Evolutionary conservation across 768 basidiomycete species (phyloP).

Genomic region (Tulasnella sp.): DNA sequence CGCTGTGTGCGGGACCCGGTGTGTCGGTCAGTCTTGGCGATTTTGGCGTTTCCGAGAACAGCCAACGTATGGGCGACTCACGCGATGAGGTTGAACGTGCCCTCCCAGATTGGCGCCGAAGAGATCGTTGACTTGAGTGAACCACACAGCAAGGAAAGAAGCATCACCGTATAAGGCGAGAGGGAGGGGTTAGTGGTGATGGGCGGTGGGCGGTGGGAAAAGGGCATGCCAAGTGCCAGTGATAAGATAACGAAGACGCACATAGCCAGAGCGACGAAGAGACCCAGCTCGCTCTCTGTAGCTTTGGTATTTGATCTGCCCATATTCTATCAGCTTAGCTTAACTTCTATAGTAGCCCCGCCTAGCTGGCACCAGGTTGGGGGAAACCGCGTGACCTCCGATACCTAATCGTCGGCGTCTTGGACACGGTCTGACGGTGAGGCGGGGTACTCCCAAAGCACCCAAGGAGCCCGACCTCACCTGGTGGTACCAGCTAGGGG

Average conservation of each 20-base stretch:
- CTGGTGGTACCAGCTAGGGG: no score
- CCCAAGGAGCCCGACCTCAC: no score
- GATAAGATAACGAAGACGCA: slow-evolving; percentile 24
- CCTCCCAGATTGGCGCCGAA: slow-evolving; percentile 91
- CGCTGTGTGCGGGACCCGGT: slow-evolving; percentile 21
- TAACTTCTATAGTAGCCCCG: no score
- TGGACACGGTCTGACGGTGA: no score
- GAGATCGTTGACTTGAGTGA: slow-evolving; percentile 77
- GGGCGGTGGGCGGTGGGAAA: background rate
- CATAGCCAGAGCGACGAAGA: slow-evolving; percentile 72
- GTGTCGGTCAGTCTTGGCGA: background rate
- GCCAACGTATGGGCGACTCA: slow-evolving; percentile 28
- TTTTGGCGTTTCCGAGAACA: slow-evolving; percentile 44
- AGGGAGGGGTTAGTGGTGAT: background rate
- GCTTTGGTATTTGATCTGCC: no score
- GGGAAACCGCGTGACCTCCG: no score
- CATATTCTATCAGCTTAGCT: no score
- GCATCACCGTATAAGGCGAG: background rate
- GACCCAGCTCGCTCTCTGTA: no score
- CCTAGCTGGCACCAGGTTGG: no score
- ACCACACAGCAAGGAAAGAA: slow-evolving; percentile 45
- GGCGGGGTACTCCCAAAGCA: no score
- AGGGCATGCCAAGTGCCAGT: background rate
- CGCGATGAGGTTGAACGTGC: slow-evolving; percentile 41
- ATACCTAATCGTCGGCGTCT: no score